Conservation (phyloP, 164 flowering plant genomes). For the Tetracentron sinense region DNA sequence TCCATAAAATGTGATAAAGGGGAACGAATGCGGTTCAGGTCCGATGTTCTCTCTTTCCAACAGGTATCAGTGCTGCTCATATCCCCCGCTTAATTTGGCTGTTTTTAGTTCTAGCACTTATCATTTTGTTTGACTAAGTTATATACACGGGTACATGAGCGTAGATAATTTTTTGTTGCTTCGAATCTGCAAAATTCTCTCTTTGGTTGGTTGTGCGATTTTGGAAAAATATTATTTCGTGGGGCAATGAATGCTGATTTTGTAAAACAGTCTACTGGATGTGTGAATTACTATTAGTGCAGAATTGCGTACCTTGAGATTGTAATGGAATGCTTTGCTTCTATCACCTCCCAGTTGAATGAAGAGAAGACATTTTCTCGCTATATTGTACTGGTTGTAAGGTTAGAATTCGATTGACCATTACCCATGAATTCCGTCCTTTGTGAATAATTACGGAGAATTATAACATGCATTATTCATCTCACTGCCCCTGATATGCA, state of each 20-base stretch:
- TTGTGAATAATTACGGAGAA: background rate
- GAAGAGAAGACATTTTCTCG: background rate
- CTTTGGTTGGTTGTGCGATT: no score
- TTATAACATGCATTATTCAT: background rate
- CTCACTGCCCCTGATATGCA: background rate
- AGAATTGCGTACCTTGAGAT: background rate
- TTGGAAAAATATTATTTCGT: no score
- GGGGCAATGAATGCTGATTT: no score
- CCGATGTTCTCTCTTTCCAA: constrained; percentile 85
- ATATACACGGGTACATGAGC: no score
- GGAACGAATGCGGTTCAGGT: constrained; percentile 77
- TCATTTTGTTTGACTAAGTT: no score
- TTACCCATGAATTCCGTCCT: background rate
- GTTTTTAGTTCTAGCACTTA: no score
- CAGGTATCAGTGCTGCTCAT: constrained; percentile 41
- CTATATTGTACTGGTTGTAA: background rate
- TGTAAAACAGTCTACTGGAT: background rate
- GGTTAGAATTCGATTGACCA: background rate
- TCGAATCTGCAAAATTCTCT: no score
- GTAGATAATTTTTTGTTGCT: no score
- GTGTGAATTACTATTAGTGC: background rate
- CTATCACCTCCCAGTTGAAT: background rate
- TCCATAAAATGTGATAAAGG: constrained; percentile 95
- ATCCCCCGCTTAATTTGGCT: background rate
- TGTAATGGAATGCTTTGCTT: background rate